Conservation (phyloP, 345 rosid genomes). For the Citrus hindsii region DNA sequence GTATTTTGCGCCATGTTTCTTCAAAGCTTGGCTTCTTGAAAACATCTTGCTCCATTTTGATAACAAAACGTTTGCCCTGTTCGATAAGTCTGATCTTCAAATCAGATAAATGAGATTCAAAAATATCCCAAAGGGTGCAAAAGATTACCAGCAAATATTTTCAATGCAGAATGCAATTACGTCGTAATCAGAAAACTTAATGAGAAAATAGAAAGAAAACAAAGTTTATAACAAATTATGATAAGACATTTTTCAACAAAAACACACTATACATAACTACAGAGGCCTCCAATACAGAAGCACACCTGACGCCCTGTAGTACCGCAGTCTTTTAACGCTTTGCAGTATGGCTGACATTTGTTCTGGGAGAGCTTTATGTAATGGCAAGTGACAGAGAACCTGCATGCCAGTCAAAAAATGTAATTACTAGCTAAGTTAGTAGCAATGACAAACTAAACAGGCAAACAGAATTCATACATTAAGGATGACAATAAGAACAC, state of each 20-base stretch:
- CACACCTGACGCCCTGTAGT: conserved; percentile 84
- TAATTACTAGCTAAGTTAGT: conserved; percentile 16
- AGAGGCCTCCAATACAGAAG: conserved; percentile 20
- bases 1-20: conserved; percentile 65
- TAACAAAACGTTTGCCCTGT: conserved; percentile 90
- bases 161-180: neutral
- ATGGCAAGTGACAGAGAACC: conserved; percentile 90
- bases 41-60: conserved; percentile 91
- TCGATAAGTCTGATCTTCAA: conserved; percentile 99
- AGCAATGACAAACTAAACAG: neutral
- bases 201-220: neutral
- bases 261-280: neutral
- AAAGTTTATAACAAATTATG: neutral
- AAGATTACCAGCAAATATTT: conserved; percentile 7
- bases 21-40: conserved; percentile 65
- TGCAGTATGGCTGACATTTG: conserved; percentile 93
- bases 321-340: conserved; percentile 77
- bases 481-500: conserved; percentile 61
- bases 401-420: conserved; percentile 30
- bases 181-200: neutral
- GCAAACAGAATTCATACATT: conserved; percentile 36
- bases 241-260: neutral
- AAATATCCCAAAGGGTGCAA: conserved; percentile 20
- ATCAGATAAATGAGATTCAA: conserved; percentile 81
- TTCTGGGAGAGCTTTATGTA: conserved; percentile 82